Conservation (phyloP, 2,329 filamentous ascomycete species). For the Calonectria pauciramosa region DNA sequence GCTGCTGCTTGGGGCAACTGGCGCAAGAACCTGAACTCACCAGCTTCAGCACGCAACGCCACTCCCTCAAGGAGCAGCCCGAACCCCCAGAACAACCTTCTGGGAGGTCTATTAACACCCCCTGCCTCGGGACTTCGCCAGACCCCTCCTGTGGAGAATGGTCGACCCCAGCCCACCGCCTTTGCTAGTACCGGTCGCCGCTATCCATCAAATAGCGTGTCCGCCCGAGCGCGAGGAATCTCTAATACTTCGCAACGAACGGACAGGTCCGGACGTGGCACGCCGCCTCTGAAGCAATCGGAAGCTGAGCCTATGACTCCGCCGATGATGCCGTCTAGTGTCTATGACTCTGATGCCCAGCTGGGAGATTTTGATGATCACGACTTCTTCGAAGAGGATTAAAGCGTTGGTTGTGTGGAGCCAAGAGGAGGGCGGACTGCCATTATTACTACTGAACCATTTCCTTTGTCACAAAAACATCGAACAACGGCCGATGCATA, state of each 20-base stretch:
- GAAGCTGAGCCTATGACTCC: conserved; percentile 66
- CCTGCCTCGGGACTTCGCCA: conserved; percentile 81
- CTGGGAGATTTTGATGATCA: conserved; percentile 72
- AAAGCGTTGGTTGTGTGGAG: conserved; percentile 26
- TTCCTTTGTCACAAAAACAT: conserved; percentile 47
- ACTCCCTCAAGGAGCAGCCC: conserved; percentile 73
- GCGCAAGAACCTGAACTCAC: conserved; percentile 75
- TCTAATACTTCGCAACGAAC: conserved; percentile 48
- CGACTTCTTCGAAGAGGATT: conserved; percentile 69
- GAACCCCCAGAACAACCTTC: conserved; percentile 70
- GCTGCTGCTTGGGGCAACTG: conserved; percentile 98
- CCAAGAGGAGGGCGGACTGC: conserved; percentile 1
- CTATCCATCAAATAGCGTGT: conserved; percentile 61
- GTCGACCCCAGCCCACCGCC: conserved; percentile 68
- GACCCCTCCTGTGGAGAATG: conserved; percentile 60
- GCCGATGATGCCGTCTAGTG: conserved; percentile 70
- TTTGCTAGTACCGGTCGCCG: conserved; percentile 73
- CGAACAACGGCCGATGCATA: conserved; percentile 42
- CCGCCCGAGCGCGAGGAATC: conserved; percentile 44
- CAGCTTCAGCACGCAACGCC: conserved; percentile 55
- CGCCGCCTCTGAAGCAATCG: conserved; percentile 57
- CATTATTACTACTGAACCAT: conserved; percentile 33
- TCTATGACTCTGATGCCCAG: conserved; percentile 73
- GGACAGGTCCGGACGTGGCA: conserved; percentile 32
- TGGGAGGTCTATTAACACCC: conserved; percentile 90